Evolutionary conservation across 108 stramenopile genomes (phyloP).

Genomic region (Pseudonitzschia pungens): DNA sequence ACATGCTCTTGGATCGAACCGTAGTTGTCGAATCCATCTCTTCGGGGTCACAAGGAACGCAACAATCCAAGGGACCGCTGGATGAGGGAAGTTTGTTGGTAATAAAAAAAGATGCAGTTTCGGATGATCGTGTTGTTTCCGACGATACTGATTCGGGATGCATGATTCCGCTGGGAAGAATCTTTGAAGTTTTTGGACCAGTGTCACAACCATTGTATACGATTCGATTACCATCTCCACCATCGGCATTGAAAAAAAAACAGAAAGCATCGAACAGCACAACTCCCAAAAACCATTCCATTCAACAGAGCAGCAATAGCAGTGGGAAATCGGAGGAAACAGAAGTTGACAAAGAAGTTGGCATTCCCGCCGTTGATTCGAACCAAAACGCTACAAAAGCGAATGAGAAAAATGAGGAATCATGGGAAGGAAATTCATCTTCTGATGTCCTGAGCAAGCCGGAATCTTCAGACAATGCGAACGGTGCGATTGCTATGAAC

Average conservation of each 20-base stretch:
- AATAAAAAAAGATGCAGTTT: conserved; percentile 13
- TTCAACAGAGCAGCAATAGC: not conserved
- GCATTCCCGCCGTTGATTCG: not conserved
- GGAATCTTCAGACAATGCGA: not conserved
- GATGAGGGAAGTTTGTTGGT: conserved; percentile 76
- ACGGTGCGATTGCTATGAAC: not conserved
- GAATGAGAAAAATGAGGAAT: not conserved
- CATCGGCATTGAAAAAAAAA: not conserved
- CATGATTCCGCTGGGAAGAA: conserved; percentile 57
- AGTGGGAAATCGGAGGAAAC: not conserved
- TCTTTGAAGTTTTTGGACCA: conserved; percentile 87
- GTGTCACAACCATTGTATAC: conserved; percentile 81
- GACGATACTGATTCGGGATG: not conserved
- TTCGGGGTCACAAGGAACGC: not conserved
- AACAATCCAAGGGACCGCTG: conserved; percentile 31
- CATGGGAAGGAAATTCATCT: not conserved
- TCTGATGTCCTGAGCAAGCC: not conserved
- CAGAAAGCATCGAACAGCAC: not conserved
- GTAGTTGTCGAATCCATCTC: conserved; percentile 61
- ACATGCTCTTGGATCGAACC: conserved; percentile 63
- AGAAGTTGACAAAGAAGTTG: not conserved
- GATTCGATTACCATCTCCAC: conserved; percentile 51
- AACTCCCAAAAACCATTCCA: not conserved
- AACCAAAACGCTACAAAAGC: not conserved
- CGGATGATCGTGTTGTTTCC: not conserved